Evolutionary conservation across 1,284 basidiomycete species (phyloP), one percentile per base, ranked within the genome.

Genomic region (Ceratobasidium sp.): DNA sequence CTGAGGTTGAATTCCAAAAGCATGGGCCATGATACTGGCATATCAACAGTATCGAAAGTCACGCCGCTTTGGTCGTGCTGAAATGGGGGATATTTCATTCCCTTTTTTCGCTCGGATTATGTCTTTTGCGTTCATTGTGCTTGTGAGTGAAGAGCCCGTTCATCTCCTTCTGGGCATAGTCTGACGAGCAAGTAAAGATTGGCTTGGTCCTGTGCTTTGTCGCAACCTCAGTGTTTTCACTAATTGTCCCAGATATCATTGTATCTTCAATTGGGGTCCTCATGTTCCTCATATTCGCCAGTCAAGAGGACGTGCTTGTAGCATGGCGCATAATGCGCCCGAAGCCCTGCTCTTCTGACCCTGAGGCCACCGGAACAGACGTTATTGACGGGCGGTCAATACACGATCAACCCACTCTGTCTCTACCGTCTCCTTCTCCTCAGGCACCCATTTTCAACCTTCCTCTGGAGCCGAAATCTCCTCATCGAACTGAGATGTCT

Each of bases 161-260:
- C 9, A 13, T 20, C 9, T 7, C 10, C 64, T 40, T 40, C 26
- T 40, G n/a, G 23, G 49, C 4, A 20, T 51, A 3, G 49, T 15
- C n/a, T 51, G 49, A 51, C 49, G 5, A 20, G n/a, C 15, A 39
- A 60, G 13, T 33, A 15, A 10, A 73, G 71, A 18, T 61, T 23
- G 71, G 40, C 51, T 51, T 73, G n/a, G 23, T 73, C 20, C 33
- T 73, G 7, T 61, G 56, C 42, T 46, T 73, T 61, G 15, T 73
- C 18, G 40, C 71, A 28, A 64, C 71, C 6, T 49, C 13, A 4
- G 44, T 46, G 6, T 73, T 73, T 33, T 44, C 71, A 28, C 13
- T 73, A 23, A 60, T 61, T 13, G 71, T 73, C 58, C 71, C 71
- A 28, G 71, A 73, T 28, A 63, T 73, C 33, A 44, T 73, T 44